Evolutionary conservation across 2,329 filamentous ascomycete genomes (phyloP).

Genomic region (Exophiala bonariae): DNA sequence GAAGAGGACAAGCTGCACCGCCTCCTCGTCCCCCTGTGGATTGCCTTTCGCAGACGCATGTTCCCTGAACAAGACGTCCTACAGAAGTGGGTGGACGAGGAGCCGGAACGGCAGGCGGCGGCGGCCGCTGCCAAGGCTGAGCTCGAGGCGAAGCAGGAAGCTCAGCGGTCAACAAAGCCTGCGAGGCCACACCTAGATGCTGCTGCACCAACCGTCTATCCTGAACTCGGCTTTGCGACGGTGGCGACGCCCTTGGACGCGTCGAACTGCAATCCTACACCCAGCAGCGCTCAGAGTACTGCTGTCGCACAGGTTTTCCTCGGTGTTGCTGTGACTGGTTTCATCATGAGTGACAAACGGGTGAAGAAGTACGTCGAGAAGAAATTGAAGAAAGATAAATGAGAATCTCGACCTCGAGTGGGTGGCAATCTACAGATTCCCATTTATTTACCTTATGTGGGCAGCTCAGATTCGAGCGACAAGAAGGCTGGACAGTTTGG

Average conservation of each 20-base stretch:
- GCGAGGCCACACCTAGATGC: neutral
- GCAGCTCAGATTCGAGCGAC: too few species aligned
- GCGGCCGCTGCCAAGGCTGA: neutral
- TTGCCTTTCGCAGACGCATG: conserved; percentile 26
- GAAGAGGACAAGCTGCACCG: conserved; percentile 27
- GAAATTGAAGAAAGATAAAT: conserved; percentile 7
- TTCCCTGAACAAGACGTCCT: conserved; percentile 22
- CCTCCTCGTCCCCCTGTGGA: conserved; percentile 30
- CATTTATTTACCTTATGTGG: too few species aligned
- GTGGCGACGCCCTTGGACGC: neutral
- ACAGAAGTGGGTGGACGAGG: conserved; percentile 19
- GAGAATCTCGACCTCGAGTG: neutral
- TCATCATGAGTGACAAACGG: conserved; percentile 9
- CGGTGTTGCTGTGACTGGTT: conserved; percentile 20
- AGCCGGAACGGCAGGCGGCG: conserved; percentile 2
- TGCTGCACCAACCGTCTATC: conserved; percentile 1
- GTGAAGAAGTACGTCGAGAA: conserved; percentile 9
- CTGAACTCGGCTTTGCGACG: conserved; percentile 19
- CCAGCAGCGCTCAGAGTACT: conserved; percentile 2
- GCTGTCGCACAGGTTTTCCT: conserved; percentile 20
- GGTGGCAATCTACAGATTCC: too few species aligned
- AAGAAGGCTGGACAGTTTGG: too few species aligned
- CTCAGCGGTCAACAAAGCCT: neutral
- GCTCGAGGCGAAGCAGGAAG: neutral
- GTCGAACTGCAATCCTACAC: neutral